phyloP scores from a whole-genome alignment of 129 eudicot species.

The Tagetes erecta region DNA sequence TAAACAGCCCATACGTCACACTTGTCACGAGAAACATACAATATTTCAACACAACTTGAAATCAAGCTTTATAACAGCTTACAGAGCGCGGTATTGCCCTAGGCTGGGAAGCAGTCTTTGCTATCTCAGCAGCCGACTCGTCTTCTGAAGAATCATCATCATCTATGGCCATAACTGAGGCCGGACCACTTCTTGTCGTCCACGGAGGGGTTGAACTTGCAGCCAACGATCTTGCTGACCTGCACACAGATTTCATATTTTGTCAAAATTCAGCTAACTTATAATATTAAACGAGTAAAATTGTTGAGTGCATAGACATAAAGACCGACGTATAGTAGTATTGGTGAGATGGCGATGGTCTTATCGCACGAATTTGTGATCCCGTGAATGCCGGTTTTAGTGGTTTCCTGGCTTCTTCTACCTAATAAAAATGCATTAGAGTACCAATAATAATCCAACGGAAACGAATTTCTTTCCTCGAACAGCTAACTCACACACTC shows the following conservation, averaged over 20 bases:
- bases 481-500: no score
- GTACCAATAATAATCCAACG: background rate
- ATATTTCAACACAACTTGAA: background rate
- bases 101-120: slow-evolving; percentile 47
- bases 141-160: slow-evolving; percentile 65
- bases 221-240: slow-evolving; percentile 84
- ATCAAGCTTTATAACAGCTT: slow-evolving; percentile 16
- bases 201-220: slow-evolving; percentile 66
- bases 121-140: slow-evolving; percentile 34
- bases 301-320: background rate
- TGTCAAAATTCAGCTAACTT: background rate
- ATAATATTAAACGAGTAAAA: background rate
- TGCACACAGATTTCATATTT: slow-evolving; percentile 28
- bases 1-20: slow-evolving; percentile 1
- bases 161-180: slow-evolving; percentile 37
- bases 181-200: slow-evolving; percentile 64
- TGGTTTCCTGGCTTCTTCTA: slow-evolving; percentile 46
- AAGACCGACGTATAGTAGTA: slow-evolving; percentile 44
- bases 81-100: slow-evolving; percentile 60
- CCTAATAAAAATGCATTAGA: slow-evolving; percentile 1
- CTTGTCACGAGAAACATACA: background rate
- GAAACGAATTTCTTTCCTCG: background rate
- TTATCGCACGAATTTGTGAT: slow-evolving; percentile 31
- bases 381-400: slow-evolving; percentile 29
- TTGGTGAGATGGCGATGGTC: slow-evolving; percentile 27